These are phyloP conservation scores for Lentinula sp. DNA, from an alignment of 768 basidiomycete species.

Conservation along the genomic window DNA sequence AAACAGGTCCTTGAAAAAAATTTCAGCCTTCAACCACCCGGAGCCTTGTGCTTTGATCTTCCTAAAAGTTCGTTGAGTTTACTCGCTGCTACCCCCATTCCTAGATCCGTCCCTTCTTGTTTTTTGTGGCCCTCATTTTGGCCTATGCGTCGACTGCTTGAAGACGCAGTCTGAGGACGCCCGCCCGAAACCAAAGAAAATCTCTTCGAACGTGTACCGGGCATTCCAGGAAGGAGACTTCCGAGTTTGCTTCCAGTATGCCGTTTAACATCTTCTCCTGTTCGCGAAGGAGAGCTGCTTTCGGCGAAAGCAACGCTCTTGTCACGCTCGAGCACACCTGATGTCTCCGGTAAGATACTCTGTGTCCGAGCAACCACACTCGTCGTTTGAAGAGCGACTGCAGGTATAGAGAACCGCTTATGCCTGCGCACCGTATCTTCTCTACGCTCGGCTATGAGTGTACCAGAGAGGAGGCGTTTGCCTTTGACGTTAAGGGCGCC, in stretches of 20 bases:
- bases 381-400: slow-evolving; percentile 69
- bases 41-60: slow-evolving; percentile 2
- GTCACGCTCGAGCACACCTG: slow-evolving; percentile 8
- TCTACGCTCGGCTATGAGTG: slow-evolving; percentile 18
- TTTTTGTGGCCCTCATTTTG: slow-evolving; percentile 26
- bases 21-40: neutral
- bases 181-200: slow-evolving; percentile 57
- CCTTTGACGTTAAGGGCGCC: neutral
- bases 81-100: slow-evolving; percentile 44
- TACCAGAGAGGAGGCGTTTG: neutral
- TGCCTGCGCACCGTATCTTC: slow-evolving; percentile 59
- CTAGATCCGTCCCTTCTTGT: slow-evolving; percentile 19
- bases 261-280: neutral
- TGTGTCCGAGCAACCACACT: slow-evolving; percentile 58
- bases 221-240: neutral
- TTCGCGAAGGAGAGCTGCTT: neutral
- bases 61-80: slow-evolving; percentile 51
- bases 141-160: slow-evolving; percentile 24
- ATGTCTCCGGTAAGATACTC: slow-evolving; percentile 3
- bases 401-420: slow-evolving; percentile 73
- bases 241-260: neutral
- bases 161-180: slow-evolving; percentile 2
- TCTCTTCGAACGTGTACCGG: slow-evolving; percentile 30
- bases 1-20: neutral
- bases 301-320: slow-evolving; percentile 23